Evolutionary conservation across 1,139 yeast genomes (phyloP).

Genomic region (Yamadazyma mexicana): DNA sequence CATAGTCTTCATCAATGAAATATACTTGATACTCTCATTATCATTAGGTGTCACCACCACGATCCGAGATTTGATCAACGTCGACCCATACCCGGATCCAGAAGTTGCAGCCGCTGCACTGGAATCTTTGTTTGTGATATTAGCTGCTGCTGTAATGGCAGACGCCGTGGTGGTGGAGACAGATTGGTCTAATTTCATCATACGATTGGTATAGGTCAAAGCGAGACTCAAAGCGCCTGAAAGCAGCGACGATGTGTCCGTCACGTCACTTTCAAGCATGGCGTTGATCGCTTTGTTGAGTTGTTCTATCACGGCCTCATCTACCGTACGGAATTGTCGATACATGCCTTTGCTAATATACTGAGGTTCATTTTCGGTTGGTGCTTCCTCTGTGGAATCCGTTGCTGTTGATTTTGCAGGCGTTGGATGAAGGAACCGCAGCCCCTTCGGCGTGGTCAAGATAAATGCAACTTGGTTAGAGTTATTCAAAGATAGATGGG

Average conservation of each 20-base stretch:
- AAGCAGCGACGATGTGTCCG: slow-evolving; percentile 41
- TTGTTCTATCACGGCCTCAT: slow-evolving; percentile 70
- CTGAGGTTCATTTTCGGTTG: no score
- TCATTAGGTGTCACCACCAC: slow-evolving; percentile 75
- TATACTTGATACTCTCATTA: slow-evolving; percentile 79
- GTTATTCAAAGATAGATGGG: slow-evolving; percentile 83
- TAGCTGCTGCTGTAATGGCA: slow-evolving; percentile 45
- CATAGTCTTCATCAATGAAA: slow-evolving; percentile 92
- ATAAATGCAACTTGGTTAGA: slow-evolving; percentile 84
- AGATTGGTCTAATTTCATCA: slow-evolving; percentile 52
- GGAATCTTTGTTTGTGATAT: slow-evolving; percentile 18
- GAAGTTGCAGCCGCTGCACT: slow-evolving; percentile 11
- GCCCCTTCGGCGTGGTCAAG: slow-evolving; percentile 72
- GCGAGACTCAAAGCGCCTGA: slow-evolving; percentile 83
- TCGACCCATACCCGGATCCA: slow-evolving; percentile 20
- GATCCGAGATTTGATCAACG: slow-evolving; percentile 65
- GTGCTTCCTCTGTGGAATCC: slow-evolving; percentile 5
- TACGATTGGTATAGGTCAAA: slow-evolving; percentile 74
- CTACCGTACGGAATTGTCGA: slow-evolving; percentile 80
- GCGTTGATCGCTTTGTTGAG: slow-evolving; percentile 49
- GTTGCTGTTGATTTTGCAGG: slow-evolving; percentile 19
- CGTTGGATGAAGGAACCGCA: slow-evolving; percentile 69
- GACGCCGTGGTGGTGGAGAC: slow-evolving; percentile 50
- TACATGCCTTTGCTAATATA: slow-evolving; percentile 66
- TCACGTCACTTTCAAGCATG: slow-evolving; percentile 19